Evolutionary conservation across 2,329 filamentous ascomycete genomes (phyloP).

Genomic region (Chrysoporthe cubensis): DNA sequence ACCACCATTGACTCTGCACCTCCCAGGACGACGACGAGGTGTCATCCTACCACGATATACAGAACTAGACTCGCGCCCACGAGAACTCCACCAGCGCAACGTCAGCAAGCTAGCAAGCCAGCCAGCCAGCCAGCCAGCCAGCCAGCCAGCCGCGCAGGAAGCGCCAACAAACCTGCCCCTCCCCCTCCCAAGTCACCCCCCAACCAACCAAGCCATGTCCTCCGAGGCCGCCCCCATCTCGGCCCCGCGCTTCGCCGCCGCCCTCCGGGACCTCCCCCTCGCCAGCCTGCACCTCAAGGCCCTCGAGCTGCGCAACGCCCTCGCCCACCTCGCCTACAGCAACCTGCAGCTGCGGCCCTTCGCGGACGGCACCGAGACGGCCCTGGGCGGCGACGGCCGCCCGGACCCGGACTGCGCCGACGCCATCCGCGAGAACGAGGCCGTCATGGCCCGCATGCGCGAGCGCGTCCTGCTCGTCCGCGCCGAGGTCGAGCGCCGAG

Average conservation of each 20-base stretch:
- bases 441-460: slow-evolving; percentile 69
- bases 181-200: background rate
- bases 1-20: background rate
- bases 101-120: too few relatives aligned
- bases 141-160: background rate
- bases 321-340: slow-evolving; percentile 73
- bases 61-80: too few relatives aligned
- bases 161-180: background rate
- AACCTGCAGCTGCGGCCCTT: slow-evolving; percentile 75
- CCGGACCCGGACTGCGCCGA: slow-evolving; percentile 74
- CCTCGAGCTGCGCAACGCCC: slow-evolving; percentile 75
- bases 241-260: slow-evolving; percentile 65
- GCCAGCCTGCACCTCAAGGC: slow-evolving; percentile 73
- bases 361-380: slow-evolving; percentile 53
- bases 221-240: slow-evolving; percentile 61
- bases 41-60: too few relatives aligned
- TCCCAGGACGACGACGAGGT: background rate
- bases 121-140: background rate
- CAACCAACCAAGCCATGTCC: slow-evolving; percentile 54
- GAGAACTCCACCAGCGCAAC: too few relatives aligned
- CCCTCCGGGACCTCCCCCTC: slow-evolving; percentile 68
- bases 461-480: slow-evolving; percentile 67
- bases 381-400: slow-evolving; percentile 34
- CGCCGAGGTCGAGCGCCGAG: slow-evolving; percentile 64
- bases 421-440: slow-evolving; percentile 73